Percentiles rank a stretch among this genome's conserved stretches.
These are phyloP conservation scores for Ilyonectria sp. DNA, from an alignment of 2,329 filamentous ascomycete genomes.

Conservation along the genomic window DNA sequence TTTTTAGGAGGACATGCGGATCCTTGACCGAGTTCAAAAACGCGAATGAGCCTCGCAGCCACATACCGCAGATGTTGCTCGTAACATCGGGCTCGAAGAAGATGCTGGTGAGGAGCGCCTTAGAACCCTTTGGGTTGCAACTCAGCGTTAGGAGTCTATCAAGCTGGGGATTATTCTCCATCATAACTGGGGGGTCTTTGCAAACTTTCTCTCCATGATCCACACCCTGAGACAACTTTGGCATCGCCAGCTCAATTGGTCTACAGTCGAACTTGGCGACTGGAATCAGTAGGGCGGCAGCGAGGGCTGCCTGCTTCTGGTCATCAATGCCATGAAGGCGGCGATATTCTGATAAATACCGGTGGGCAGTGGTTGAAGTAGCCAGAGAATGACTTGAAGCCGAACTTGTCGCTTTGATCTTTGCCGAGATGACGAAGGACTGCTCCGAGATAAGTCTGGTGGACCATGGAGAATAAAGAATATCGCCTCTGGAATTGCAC, in stretches of 20 bases:
- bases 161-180: slow-evolving; percentile 13
- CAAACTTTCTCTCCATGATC: neutral
- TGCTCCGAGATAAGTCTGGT: slow-evolving; percentile 13
- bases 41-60: slow-evolving; percentile 39
- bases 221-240: neutral
- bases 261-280: slow-evolving; percentile 43
- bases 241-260: slow-evolving; percentile 31
- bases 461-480: slow-evolving; percentile 41
- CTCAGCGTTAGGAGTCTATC: slow-evolving; percentile 41
- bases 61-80: slow-evolving; percentile 41
- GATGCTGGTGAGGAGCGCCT: slow-evolving; percentile 36
- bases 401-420: neutral
- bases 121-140: slow-evolving; percentile 35
- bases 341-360: slow-evolving; percentile 49
- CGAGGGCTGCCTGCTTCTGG: slow-evolving; percentile 47
- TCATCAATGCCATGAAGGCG: slow-evolving; percentile 43
- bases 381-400: neutral
- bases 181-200: neutral
- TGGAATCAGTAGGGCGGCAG: slow-evolving; percentile 48
- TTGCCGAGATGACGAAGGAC: slow-evolving; percentile 15
- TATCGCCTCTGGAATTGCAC: slow-evolving; percentile 27
- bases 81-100: slow-evolving; percentile 39
- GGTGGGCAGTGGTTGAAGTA: slow-evolving; percentile 39
- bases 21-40: slow-evolving; percentile 30
- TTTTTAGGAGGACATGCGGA: slow-evolving; percentile 26